Evolutionary conservation across 2,329 filamentous ascomycete species (phyloP).

Genomic region (Amauroascus niger): DNA sequence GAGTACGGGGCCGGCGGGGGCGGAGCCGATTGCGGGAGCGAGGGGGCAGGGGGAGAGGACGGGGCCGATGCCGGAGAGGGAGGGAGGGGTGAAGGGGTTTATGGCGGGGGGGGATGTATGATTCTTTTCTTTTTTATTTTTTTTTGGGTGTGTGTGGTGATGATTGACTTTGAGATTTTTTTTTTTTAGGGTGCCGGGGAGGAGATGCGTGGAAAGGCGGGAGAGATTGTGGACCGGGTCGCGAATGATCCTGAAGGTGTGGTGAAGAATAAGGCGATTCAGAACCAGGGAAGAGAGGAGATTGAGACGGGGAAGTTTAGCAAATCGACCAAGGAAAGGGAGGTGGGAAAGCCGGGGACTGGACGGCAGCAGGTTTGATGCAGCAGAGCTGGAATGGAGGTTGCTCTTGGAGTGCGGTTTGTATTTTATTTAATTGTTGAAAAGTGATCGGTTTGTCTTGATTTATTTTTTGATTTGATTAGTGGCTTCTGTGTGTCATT

Average conservation of each 20-base stretch:
- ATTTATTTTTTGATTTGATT: too few relatives aligned
- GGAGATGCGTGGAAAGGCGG: slow-evolving; percentile 2
- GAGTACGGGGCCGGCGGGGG: slow-evolving; percentile 1
- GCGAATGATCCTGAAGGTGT: neutral
- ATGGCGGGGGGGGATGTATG: slow-evolving; percentile 8
- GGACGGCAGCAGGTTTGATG: neutral
- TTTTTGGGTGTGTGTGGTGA: neutral
- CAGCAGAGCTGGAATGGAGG: neutral
- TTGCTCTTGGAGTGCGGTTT: too few relatives aligned
- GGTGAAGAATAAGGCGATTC: neutral
- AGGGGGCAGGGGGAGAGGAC: neutral
- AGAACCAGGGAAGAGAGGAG: neutral
- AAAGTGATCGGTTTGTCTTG: too few relatives aligned
- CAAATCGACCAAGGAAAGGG: slow-evolving; percentile 2
- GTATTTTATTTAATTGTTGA: too few relatives aligned
- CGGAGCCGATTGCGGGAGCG: neutral
- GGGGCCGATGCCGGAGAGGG: neutral
- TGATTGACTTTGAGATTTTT: neutral
- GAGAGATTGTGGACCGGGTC: slow-evolving; percentile 2
- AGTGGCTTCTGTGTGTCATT: too few relatives aligned
- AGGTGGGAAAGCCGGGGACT: neutral
- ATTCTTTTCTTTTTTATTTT: neutral
- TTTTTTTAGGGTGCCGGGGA: slow-evolving; percentile 7
- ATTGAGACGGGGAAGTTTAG: slow-evolving; percentile 7
- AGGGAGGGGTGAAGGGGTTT: neutral